A percentile compares a stretch with the other conserved stretches of the same genome.
phyloP scores from a whole-genome alignment of 768 basidiomycete genomes.

The Serendipita sp. region DNA sequence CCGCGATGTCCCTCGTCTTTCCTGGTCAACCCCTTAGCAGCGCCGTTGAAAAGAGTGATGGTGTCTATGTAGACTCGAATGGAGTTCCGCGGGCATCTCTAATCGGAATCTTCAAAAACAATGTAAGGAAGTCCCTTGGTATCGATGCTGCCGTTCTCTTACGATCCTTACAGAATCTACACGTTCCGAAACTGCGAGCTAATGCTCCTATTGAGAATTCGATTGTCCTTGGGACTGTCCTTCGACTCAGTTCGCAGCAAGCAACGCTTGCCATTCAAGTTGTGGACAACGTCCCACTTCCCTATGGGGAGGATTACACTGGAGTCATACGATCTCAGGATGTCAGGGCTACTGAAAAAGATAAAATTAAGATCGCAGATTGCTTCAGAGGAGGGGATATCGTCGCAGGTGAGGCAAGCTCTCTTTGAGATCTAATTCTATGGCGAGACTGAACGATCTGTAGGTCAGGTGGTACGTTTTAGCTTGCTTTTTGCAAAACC shows the following conservation, averaged over 20 bases:
- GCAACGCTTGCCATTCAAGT: conserved; percentile 72
- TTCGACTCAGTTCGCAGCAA: conserved; percentile 68
- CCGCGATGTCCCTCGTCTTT: not conserved
- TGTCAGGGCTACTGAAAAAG: conserved; percentile 78
- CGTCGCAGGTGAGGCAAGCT: conserved; percentile 70
- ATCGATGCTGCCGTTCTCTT: not conserved
- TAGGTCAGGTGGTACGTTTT: not conserved
- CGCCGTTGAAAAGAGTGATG: not conserved
- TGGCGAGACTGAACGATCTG: not conserved
- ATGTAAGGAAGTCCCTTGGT: not conserved
- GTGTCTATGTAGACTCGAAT: conserved; percentile 4
- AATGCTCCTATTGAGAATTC: conserved; percentile 61
- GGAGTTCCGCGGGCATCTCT: not conserved
- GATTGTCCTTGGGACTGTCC: conserved; percentile 67
- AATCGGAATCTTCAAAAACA: not conserved
- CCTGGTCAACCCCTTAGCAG: not conserved
- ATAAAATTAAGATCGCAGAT: conserved; percentile 74
- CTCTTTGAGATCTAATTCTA: not conserved
- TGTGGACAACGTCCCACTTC: conserved; percentile 72
- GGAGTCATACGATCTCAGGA: conserved; percentile 83
- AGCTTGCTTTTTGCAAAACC: not conserved
- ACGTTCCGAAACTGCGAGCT: conserved; percentile 50
- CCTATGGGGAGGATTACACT: conserved; percentile 71
- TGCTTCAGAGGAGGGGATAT: conserved; percentile 89
- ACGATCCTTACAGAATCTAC: conserved; percentile 30